phyloP scores from a whole-genome alignment of 495 filamentous ascomycete genomes.

The Neurospora hispaniola region DNA sequence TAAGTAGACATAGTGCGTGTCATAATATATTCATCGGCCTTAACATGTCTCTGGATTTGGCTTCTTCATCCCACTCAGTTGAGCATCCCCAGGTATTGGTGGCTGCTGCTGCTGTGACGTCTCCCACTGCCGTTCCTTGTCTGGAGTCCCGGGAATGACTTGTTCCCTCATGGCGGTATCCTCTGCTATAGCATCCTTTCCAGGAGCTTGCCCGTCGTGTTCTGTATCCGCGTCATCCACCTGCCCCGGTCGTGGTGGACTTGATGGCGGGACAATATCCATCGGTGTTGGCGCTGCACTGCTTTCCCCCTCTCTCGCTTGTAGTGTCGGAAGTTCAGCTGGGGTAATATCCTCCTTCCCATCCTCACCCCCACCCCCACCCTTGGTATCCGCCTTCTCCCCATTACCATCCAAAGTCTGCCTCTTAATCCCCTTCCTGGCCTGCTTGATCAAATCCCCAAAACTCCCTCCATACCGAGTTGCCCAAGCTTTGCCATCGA shows the following conservation, averaged over 20 bases:
- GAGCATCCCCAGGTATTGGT: not conserved
- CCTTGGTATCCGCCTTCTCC: not conserved
- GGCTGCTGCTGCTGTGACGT: not conserved
- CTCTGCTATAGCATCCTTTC: not conserved
- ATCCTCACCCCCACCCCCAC: not conserved
- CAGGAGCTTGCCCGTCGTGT: not conserved
- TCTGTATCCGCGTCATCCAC: not conserved
- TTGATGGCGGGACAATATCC: not conserved
- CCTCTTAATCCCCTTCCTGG: slow-evolving; percentile 24
- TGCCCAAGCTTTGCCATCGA: slow-evolving; percentile 70
- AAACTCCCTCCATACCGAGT: slow-evolving; percentile 62
- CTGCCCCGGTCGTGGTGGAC: not conserved
- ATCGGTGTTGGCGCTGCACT: not conserved
- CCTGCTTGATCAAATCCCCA: slow-evolving; percentile 61
- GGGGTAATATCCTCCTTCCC: not conserved
- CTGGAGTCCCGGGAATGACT: not conserved
- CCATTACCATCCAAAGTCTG: not conserved
- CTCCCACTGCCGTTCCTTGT: not conserved
- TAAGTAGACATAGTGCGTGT: no score
- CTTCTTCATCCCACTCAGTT: no score
- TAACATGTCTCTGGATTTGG: no score
- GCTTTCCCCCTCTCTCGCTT: not conserved
- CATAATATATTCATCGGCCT: no score
- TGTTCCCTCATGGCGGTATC: not conserved
- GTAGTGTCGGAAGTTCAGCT: not conserved